phyloP scores from a whole-genome alignment of 2,329 filamentous ascomycete genomes.

The Xylaria sp. region DNA sequence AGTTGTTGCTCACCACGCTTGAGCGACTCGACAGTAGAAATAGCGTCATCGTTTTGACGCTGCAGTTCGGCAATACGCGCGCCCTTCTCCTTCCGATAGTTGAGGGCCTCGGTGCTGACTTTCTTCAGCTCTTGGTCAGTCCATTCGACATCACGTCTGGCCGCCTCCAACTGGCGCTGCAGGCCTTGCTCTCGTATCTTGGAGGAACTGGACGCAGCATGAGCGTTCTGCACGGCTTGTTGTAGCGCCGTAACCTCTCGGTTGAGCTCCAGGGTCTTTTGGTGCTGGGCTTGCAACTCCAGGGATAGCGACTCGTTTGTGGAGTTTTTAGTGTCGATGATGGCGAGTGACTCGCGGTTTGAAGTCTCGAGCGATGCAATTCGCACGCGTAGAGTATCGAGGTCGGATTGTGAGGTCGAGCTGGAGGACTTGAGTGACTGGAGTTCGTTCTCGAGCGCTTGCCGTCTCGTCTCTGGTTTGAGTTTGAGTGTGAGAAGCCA shows the following conservation, averaged over 20 bases:
- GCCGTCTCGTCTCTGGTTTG: conserved; percentile 82
- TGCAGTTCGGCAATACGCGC: conserved; percentile 89
- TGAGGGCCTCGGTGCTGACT: conserved; percentile 86
- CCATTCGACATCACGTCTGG: conserved; percentile 93
- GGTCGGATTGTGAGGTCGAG: conserved; percentile 78
- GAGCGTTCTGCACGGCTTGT: conserved; percentile 83
- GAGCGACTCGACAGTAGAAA: conserved; percentile 78
- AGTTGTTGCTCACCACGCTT: conserved; percentile 83
- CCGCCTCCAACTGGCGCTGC: conserved; percentile 88
- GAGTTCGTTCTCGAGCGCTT: conserved; percentile 83
- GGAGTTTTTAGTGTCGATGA: conserved; percentile 89
- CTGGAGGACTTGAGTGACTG: conserved; percentile 80
- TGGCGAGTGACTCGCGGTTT: conserved; percentile 87
- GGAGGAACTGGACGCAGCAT: conserved; percentile 80
- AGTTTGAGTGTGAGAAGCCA: conserved; percentile 33
- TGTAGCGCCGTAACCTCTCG: conserved; percentile 85
- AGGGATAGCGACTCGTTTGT: conserved; percentile 87
- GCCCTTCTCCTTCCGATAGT: conserved; percentile 94
- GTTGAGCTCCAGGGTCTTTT: conserved; percentile 84
- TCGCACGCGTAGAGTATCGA: conserved; percentile 81
- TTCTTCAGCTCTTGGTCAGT: conserved; percentile 91
- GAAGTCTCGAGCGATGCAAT: conserved; percentile 89
- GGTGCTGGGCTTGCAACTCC: conserved; percentile 88
- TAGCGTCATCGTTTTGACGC: conserved; percentile 86
- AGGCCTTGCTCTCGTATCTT: conserved; percentile 92